A percentile compares a stretch with the other conserved stretches of the same genome.
Conservation (phyloP, 2,329 filamentous ascomycete species). For the Cordyceps tenuipes region DNA sequence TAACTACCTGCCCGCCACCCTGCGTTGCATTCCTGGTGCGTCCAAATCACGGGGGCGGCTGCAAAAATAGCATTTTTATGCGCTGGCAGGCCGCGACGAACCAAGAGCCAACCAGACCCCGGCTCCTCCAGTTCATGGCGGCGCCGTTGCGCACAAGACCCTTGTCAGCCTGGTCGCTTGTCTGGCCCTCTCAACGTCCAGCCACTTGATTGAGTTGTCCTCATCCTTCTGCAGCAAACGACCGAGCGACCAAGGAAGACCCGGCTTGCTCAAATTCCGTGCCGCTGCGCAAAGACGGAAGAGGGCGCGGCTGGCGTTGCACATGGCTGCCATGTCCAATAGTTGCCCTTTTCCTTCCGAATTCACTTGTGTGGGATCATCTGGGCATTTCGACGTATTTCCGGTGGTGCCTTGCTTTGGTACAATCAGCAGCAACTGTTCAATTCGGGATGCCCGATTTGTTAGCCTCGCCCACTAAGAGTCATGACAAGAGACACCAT, state of each 20-base stretch:
- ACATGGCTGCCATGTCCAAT: not conserved
- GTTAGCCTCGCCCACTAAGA: slow-evolving; percentile 6
- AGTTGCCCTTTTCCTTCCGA: not conserved
- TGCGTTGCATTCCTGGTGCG: not conserved
- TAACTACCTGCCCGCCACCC: not conserved
- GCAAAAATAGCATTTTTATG: slow-evolving; percentile 7
- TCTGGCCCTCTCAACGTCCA: not conserved
- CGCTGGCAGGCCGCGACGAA: slow-evolving; percentile 2
- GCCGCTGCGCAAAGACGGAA: not conserved
- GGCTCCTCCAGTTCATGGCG: slow-evolving; percentile 1
- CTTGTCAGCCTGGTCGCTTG: not conserved
- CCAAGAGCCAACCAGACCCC: slow-evolving; percentile 7
- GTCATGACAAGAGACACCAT: not conserved
- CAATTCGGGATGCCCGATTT: slow-evolving; percentile 5
- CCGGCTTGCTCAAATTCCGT: not conserved
- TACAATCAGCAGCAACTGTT: not conserved
- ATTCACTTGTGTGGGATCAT: not conserved
- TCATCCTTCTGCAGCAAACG: not conserved
- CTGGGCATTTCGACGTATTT: not conserved
- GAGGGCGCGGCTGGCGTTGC: not conserved
- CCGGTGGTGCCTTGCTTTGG: slow-evolving; percentile 6
- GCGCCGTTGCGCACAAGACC: not conserved
- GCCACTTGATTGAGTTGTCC: slow-evolving; percentile 2
- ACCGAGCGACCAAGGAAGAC: not conserved
- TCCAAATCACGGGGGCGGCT: not conserved